Percentiles rank a stretch among this genome's conserved stretches.
phyloP scores from a whole-genome alignment of 257 asterid genomes.

The Solanum chaucha region DNA sequence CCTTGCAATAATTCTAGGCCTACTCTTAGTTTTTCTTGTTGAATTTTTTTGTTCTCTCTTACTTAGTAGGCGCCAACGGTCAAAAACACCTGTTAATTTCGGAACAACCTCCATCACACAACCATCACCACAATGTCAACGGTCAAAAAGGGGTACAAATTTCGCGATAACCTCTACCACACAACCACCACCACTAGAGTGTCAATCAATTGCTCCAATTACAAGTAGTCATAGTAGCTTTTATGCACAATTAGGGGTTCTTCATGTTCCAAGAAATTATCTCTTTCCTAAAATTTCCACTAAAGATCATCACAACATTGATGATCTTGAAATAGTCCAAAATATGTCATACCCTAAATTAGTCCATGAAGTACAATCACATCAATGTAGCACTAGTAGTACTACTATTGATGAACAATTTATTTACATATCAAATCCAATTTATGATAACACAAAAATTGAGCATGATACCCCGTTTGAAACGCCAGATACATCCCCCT shows the following conservation, averaged over 20 bases:
- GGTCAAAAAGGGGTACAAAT: not conserved
- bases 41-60: conserved; percentile 52
- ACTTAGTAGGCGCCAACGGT: conserved; percentile 6
- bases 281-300: conserved; percentile 25
- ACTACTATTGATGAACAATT: not conserved
- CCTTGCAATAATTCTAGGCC: conserved; percentile 30
- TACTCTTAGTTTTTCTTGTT: conserved; percentile 37
- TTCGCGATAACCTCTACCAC: not conserved
- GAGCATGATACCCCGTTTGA: conserved; percentile 36
- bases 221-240: conserved; percentile 22
- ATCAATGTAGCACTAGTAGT: not conserved
- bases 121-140: not conserved
- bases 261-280: conserved; percentile 39
- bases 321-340: not conserved
- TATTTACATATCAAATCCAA: conserved; percentile 50
- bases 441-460: conserved; percentile 20
- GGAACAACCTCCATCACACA: not conserved
- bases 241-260: conserved; percentile 41
- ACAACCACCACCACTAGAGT: not conserved
- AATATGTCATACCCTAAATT: not conserved
- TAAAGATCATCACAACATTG: not conserved
- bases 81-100: not conserved
- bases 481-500: conserved; percentile 50
- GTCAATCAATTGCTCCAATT: conserved; percentile 2
- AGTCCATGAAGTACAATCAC: conserved; percentile 3